phyloP scores from a whole-genome alignment of 768 basidiomycete species.

The Lactarius trivialis region DNA sequence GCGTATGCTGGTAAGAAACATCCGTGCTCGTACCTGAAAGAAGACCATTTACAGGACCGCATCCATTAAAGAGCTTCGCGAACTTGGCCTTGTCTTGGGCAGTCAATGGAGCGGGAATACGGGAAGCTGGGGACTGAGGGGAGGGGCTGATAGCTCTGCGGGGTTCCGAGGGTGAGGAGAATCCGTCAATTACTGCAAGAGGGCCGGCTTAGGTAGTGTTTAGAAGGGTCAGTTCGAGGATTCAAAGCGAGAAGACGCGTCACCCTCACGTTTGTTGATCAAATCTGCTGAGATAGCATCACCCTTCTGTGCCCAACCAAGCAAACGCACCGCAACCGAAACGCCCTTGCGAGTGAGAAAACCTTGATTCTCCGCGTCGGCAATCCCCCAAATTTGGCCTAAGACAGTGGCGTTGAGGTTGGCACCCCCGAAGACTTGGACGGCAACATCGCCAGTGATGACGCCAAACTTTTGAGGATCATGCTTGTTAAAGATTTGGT shows the following conservation, averaged over 20 bases:
- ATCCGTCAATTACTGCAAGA: conserved; percentile 70
- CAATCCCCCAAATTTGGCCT: conserved; percentile 90
- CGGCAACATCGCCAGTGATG: conserved; percentile 86
- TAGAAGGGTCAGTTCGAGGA: conserved; percentile 20
- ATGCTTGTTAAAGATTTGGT: conserved; percentile 63
- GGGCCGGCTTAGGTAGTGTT: conserved; percentile 60
- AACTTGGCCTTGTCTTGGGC: conserved; percentile 83
- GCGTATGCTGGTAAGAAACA: not conserved
- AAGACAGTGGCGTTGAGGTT: conserved; percentile 70
- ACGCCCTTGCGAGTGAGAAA: conserved; percentile 86
- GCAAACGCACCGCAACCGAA: conserved; percentile 80
- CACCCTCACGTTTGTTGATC: conserved; percentile 60
- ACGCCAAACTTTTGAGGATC: conserved; percentile 79
- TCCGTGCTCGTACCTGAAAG: conserved; percentile 53
- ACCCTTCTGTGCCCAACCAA: conserved; percentile 89
- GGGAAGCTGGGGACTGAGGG: conserved; percentile 51
- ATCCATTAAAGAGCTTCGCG: conserved; percentile 63
- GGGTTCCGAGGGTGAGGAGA: conserved; percentile 44
- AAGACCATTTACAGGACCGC: conserved; percentile 68
- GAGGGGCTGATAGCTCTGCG: conserved; percentile 43
- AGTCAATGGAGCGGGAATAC: conserved; percentile 57
- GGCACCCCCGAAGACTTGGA: conserved; percentile 78
- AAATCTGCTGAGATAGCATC: conserved; percentile 58
- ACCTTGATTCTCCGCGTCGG: conserved; percentile 92
- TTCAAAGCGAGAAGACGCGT: conserved; percentile 6